Evolutionary conservation across 345 rosid genomes (phyloP), one percentile per base, ranked within the genome.

Genomic region (Zanthoxylum bungeanum): DNA sequence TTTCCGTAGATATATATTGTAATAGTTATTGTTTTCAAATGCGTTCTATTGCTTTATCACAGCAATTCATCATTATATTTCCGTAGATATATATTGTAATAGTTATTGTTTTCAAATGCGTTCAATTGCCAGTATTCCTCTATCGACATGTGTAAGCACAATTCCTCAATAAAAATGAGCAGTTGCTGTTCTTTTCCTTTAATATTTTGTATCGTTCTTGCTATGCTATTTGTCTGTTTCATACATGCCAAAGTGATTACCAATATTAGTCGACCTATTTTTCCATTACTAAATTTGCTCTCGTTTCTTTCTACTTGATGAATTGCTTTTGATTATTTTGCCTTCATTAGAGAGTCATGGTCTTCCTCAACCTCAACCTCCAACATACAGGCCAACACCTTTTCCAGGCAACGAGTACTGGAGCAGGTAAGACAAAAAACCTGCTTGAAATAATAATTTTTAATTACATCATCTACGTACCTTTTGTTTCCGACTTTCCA

Each of bases 371-470:
- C 78, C 74, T 39, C 93, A 70, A 37, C 78, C 74, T 27, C 87
- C 56, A 73, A 58, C 79, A 21, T 76, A 77, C 39, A 84, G 73
- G 75, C 78, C 91, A 22, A 60, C 72, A 2, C 75, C 73, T 25
- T 67, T 84, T 42, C 59, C 84, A 25, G 89, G 79, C 52, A 87
- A 89, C 6, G 86, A 87, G 42, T 89, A 84, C 78, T 31, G 83
- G 42, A 78, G 30, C 83, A 87, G 89, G 90, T 81, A 76, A 77
- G 86, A 63, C 30, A 47, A 25, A 25, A 37, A 39, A 27, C 10
- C 12, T 14, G 16, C 3, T 44, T 44, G 49, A 44, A 44, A 44
- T 14, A 19, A 44, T 0, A 4, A 4, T 44, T 44, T 17, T 44
- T 44, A 16, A 25, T 19, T 36, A 9, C 22, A 4, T 51, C 19